Evolutionary conservation across 192 early-diverging fungal genomes (phyloP).

Genomic region (Podila verticillata): DNA sequence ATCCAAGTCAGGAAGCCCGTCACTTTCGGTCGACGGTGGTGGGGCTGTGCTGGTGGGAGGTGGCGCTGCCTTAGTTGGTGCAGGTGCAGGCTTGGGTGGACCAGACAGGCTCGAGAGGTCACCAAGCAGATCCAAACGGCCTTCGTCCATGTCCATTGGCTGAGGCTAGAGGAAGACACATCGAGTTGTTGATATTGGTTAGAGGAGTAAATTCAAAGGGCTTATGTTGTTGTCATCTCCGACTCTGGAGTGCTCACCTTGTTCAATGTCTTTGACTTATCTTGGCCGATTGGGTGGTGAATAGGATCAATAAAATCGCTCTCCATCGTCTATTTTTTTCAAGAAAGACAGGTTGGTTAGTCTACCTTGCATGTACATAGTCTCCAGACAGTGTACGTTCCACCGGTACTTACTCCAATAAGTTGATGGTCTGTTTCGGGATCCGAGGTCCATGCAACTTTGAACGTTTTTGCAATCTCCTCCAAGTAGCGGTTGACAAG

Average conservation of each 20-base stretch:
- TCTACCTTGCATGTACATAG: neutral
- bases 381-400: conserved; percentile 7
- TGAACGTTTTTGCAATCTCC: conserved; percentile 87
- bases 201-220: too few species aligned
- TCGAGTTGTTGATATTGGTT: neutral
- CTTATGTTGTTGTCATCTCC: neutral
- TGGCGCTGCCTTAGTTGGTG: conserved; percentile 7
- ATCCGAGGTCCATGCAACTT: conserved; percentile 74
- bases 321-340: conserved; percentile 19
- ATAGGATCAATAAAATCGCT: conserved; percentile 42
- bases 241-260: conserved; percentile 7
- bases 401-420: conserved; percentile 32
- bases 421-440: conserved; percentile 55
- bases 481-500: conserved; percentile 89
- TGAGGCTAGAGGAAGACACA: conserved; percentile 13
- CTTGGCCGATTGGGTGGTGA: conserved; percentile 18
- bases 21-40: conserved; percentile 18
- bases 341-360: neutral
- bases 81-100: conserved; percentile 22
- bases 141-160: conserved; percentile 15
- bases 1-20: conserved; percentile 74
- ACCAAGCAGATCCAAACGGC: conserved; percentile 20
- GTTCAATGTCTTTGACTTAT: neutral
- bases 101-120: conserved; percentile 16
- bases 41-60: conserved; percentile 11